A percentile compares a stretch with the other conserved stretches of the same genome.
These are phyloP conservation scores for Boletus semigastroideus DNA, from an alignment of 1,284 basidiomycete species.

Conservation along the genomic window DNA sequence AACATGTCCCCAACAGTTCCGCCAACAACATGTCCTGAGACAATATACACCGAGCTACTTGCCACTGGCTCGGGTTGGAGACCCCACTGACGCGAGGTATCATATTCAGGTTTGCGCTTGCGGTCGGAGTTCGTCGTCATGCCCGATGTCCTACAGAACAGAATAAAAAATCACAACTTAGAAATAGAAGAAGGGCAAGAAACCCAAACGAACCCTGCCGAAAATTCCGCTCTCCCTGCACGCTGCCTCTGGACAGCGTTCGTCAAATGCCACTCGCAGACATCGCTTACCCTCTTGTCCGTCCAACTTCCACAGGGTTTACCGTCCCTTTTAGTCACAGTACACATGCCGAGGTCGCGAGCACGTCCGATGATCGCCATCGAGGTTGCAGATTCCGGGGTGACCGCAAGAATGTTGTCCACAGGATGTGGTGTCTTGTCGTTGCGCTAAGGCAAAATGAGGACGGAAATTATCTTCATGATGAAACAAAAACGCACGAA, in stretches of 20 bases:
- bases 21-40: slow-evolving; percentile 70
- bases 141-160: slow-evolving; percentile 58
- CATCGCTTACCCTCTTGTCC: slow-evolving; percentile 77
- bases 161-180: not conserved
- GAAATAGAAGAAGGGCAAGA: not conserved
- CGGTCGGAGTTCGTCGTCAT: slow-evolving; percentile 50
- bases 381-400: slow-evolving; percentile 77
- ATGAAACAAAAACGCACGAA: slow-evolving; percentile 35
- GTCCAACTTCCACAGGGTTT: slow-evolving; percentile 84
- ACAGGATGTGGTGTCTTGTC: slow-evolving; percentile 64
- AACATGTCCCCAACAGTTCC: slow-evolving; percentile 47
- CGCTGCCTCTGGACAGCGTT: slow-evolving; percentile 74
- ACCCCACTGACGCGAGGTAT: slow-evolving; percentile 70
- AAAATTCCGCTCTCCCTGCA: slow-evolving; percentile 79
- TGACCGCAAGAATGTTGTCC: slow-evolving; percentile 83
- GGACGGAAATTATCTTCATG: not conserved
- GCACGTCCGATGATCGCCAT: slow-evolving; percentile 87
- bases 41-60: slow-evolving; percentile 70
- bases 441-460: slow-evolving; percentile 39
- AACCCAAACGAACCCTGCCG: slow-evolving; percentile 57
- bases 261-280: slow-evolving; percentile 90
- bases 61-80: slow-evolving; percentile 52
- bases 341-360: slow-evolving; percentile 82
- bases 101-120: slow-evolving; percentile 58
- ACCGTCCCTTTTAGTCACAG: slow-evolving; percentile 75